These are phyloP conservation scores for Nakataea oryzae DNA, from an alignment of 2,329 filamentous ascomycete genomes.

Conservation along the genomic window DNA sequence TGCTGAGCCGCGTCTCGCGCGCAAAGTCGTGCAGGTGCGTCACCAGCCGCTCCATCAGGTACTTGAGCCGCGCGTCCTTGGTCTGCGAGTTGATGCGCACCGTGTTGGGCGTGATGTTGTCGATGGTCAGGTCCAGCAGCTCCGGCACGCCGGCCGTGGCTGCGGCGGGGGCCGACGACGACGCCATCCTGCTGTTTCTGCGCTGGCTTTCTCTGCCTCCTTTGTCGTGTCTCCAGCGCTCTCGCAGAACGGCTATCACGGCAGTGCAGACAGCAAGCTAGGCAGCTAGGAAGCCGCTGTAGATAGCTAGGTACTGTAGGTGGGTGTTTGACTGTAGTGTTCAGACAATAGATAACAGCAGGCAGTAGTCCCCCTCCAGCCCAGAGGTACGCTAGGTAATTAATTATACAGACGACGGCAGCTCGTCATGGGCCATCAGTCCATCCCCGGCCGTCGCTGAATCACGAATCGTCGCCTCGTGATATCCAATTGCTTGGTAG, in stretches of 20 bases:
- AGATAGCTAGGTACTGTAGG: too few relatives aligned
- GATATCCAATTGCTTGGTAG: neutral
- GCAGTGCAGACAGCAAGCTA: neutral
- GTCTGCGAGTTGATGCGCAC: constrained; percentile 65
- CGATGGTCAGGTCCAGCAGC: constrained; percentile 54
- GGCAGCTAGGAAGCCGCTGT: too few relatives aligned
- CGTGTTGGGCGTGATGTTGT: constrained; percentile 72
- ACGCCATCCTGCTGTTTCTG: neutral
- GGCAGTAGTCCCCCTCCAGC: neutral
- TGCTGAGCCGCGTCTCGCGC: constrained; percentile 65
- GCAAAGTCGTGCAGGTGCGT: constrained; percentile 75
- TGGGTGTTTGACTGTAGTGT: neutral
- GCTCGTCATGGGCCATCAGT: neutral
- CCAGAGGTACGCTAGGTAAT: neutral
- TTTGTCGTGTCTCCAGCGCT: neutral
- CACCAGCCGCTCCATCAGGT: constrained; percentile 63
- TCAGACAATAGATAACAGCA: too few relatives aligned
- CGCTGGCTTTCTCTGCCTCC: neutral
- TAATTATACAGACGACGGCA: neutral
- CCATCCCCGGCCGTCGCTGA: too few relatives aligned
- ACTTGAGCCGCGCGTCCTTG: constrained; percentile 54
- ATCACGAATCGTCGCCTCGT: neutral
- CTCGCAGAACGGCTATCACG: neutral
- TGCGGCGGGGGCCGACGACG: neutral
- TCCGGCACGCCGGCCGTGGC: constrained; percentile 2